Conservation (phyloP, 768 basidiomycete genomes). For the Kockovaella imperatae region DNA sequence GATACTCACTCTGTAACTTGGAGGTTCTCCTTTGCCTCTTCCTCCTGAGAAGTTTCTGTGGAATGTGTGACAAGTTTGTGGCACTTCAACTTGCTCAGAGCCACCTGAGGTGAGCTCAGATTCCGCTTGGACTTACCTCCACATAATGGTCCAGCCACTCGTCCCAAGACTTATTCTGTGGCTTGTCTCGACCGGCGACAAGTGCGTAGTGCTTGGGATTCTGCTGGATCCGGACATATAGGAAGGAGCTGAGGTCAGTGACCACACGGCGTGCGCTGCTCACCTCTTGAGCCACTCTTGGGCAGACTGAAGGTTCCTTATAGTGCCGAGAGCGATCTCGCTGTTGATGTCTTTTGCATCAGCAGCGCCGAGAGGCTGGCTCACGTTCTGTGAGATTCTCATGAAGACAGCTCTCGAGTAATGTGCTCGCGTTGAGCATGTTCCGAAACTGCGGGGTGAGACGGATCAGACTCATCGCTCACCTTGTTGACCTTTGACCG, state of each 20-base stretch:
- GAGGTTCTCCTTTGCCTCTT: conserved; percentile 32
- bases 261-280: not conserved
- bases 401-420: conserved; percentile 73
- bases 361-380: not conserved
- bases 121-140: conserved; percentile 47
- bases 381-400: conserved; percentile 65
- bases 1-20: conserved; percentile 2
- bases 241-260: conserved; percentile 58
- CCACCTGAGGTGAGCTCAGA: conserved; percentile 12
- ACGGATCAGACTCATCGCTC: not conserved
- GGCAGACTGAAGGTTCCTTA: conserved; percentile 60
- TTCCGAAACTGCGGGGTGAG: conserved; percentile 15
- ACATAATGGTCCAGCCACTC: conserved; percentile 66
- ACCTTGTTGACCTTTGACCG: conserved; percentile 23
- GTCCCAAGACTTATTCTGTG: conserved; percentile 58
- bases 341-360: conserved; percentile 62
- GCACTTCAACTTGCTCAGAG: conserved; percentile 50
- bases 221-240: conserved; percentile 74
- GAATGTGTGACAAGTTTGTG: conserved; percentile 43
- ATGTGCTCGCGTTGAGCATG: conserved; percentile 26
- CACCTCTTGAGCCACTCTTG: conserved; percentile 58
- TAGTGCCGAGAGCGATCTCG: conserved; percentile 80
- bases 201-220: conserved; percentile 73
- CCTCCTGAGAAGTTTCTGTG: no score
- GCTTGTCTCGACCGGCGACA: conserved; percentile 46